Base-by-base conservation (phyloP, 305 asterid species). In the Rubia tinctorum region DNA sequence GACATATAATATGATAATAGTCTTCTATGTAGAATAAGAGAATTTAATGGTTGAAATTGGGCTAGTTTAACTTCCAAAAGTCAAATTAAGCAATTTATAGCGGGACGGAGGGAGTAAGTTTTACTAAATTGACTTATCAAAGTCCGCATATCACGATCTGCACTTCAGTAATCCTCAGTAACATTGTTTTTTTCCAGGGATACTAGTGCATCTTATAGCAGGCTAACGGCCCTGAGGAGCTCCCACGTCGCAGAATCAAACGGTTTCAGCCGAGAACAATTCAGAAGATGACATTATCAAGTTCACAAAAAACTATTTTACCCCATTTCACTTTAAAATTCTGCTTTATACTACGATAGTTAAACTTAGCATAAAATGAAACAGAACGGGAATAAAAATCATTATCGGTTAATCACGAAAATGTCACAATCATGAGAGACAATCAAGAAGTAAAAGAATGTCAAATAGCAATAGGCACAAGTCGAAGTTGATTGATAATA, bases 171-270 rank as follows among this genome's bases (percentile, higher is more conserved):
- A 79, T 83, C 63, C 85, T 85, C 22, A 83, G 72, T 77, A 78
- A 83, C 2, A 83, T 85, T 49, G 72, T 81, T 60, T 71, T 73
- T 69, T 66, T 85, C 91, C 91, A 83, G 0, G 84, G 89, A 66
- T 78, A 83, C 6, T 80, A 71, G 9, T 73, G 76, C 85, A 45
- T 81, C 69, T 45, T 87, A 65, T 80, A 85, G 23, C 77, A 34
- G 39, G 39, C 39, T 34, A 34, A 34, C 39, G 80, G 1, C 91
- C 89, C 27, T 85, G 88, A 68, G 87, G 86, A 18, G 91, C 55
- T 87, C 91, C 89, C 89, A 87, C 7, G 73, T n/a, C 6, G 91
- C 91, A 61, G 83, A 87, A 43, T 82, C 85, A 23, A 85, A 61
- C 91, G 83, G 82, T 13, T 56, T 56, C 23, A n/a, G 60, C 60